A percentile compares a stretch with the other conserved stretches of the same genome.
These are phyloP conservation scores for Salix udensis DNA, from an alignment of 345 rosid species.

Conservation along the genomic window DNA sequence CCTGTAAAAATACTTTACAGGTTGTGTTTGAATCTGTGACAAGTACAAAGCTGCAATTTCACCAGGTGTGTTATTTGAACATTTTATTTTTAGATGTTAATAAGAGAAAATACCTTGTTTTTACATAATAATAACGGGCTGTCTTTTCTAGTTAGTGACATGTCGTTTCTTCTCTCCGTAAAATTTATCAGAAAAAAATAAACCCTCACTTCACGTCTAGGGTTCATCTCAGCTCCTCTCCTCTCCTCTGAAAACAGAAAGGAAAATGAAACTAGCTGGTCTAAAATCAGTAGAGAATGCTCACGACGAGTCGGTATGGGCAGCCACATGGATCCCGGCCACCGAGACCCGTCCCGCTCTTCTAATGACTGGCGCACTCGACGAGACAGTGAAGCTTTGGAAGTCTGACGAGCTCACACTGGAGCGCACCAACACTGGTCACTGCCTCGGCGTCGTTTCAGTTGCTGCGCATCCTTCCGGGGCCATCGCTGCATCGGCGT, in stretches of 20 bases:
- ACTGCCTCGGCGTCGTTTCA: conserved; percentile 87
- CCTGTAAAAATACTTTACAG: no score
- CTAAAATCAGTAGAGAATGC: conserved; percentile 76
- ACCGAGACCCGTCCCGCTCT: conserved; percentile 60
- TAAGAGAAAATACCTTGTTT: no score
- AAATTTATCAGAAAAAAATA: background rate
- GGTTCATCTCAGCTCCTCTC: background rate
- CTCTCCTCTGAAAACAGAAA: background rate
- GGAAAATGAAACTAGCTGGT: conserved; percentile 77
- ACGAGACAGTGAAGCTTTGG: conserved; percentile 94
- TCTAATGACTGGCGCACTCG: conserved; percentile 84
- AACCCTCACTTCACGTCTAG: background rate
- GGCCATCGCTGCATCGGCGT: conserved; percentile 81
- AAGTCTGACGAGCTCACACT: conserved; percentile 68
- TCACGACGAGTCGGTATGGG: conserved; percentile 92
- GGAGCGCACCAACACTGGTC: conserved; percentile 81
- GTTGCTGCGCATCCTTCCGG: conserved; percentile 98
- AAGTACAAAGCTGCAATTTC: no score
- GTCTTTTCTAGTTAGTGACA: no score
- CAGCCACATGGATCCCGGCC: conserved; percentile 83
- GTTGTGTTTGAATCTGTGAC: no score
- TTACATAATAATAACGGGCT: no score
- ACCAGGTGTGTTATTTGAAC: no score
- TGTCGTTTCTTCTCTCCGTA: no score
- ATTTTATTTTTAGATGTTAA: no score